These are phyloP conservation scores for Podaxis pistillaris DNA, from an alignment of 768 basidiomycete species.

Conservation along the genomic window DNA sequence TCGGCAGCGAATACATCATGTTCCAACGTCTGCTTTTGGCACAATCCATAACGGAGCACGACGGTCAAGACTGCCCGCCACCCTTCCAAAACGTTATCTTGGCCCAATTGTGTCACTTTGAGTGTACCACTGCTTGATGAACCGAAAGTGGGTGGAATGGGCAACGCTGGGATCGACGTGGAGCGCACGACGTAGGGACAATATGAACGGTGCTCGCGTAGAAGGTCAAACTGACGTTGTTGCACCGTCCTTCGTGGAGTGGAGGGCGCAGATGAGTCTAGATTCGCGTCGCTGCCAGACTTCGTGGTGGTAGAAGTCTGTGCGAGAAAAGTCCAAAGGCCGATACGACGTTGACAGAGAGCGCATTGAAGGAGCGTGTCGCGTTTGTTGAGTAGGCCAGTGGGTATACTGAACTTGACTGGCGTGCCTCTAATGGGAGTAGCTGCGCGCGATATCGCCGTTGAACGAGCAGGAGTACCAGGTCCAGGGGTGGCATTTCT, in stretches of 20 bases:
- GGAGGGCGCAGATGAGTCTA: slow-evolving; percentile 14
- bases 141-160: slow-evolving; percentile 30
- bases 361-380: slow-evolving; percentile 61
- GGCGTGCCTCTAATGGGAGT: slow-evolving; percentile 18
- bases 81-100: slow-evolving; percentile 53
- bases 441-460: slow-evolving; percentile 20
- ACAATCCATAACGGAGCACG: slow-evolving; percentile 63
- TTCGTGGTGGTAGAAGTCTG: slow-evolving; percentile 18
- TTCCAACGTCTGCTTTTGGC: slow-evolving; percentile 48
- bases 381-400: slow-evolving; percentile 27
- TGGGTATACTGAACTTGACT: slow-evolving; percentile 27
- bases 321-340: slow-evolving; percentile 71
- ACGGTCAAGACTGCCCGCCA: slow-evolving; percentile 79
- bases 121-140: slow-evolving; percentile 5
- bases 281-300: neutral
- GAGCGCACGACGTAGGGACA: slow-evolving; percentile 82
- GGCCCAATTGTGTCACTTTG: slow-evolving; percentile 15
- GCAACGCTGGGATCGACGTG: slow-evolving; percentile 58
- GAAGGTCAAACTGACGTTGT: slow-evolving; percentile 62
- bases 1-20: slow-evolving; percentile 22
- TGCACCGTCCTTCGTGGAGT: slow-evolving; percentile 29
- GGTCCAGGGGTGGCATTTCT: slow-evolving; percentile 10
- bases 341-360: slow-evolving; percentile 77
- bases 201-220: slow-evolving; percentile 82
- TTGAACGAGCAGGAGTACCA: slow-evolving; percentile 13